A percentile compares a stretch with the other conserved stretches of the same genome.
Conservation (phyloP, 2,329 filamentous ascomycete species). For the Pestalotiopsis sp. region DNA sequence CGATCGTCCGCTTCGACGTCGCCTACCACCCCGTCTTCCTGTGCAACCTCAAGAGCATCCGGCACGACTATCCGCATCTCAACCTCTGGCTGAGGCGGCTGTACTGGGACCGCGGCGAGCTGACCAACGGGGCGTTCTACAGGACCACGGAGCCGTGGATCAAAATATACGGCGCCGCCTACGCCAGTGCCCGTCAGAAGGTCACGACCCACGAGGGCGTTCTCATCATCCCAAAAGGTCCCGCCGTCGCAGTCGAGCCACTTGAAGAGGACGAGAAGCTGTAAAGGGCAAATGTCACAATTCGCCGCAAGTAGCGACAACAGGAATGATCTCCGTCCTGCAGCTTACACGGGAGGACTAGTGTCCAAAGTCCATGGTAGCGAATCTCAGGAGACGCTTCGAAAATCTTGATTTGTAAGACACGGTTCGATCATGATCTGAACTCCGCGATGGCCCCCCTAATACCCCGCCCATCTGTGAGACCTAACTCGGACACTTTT, state of each 20-base stretch:
- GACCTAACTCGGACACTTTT: not conserved
- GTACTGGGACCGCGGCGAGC: conserved; percentile 64
- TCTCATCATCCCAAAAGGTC: conserved; percentile 32
- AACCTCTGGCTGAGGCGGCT: conserved; percentile 70
- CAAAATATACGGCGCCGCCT: conserved; percentile 31
- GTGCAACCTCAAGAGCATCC: conserved; percentile 66
- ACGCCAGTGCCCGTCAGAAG: conserved; percentile 27
- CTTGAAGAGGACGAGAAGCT: conserved; percentile 25
- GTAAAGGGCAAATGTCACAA: conserved; percentile 6
- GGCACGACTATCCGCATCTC: conserved; percentile 66
- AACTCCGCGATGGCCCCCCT: not conserved
- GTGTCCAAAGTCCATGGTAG: not conserved
- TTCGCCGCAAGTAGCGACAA: not conserved
- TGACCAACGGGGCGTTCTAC: conserved; percentile 60
- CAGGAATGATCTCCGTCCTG: not conserved
- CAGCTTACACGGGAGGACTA: not conserved
- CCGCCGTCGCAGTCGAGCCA: conserved; percentile 28
- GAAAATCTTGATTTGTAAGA: not conserved
- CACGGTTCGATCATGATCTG: not conserved
- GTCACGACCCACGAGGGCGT: conserved; percentile 30
- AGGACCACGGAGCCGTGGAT: conserved; percentile 66
- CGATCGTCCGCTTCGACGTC: conserved; percentile 68
- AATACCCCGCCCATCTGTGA: not conserved
- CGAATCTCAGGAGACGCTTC: not conserved
- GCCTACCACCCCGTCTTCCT: conserved; percentile 70